Base-by-base conservation (phyloP, 306 rosid genomes). In the Vicia sativa region DNA sequence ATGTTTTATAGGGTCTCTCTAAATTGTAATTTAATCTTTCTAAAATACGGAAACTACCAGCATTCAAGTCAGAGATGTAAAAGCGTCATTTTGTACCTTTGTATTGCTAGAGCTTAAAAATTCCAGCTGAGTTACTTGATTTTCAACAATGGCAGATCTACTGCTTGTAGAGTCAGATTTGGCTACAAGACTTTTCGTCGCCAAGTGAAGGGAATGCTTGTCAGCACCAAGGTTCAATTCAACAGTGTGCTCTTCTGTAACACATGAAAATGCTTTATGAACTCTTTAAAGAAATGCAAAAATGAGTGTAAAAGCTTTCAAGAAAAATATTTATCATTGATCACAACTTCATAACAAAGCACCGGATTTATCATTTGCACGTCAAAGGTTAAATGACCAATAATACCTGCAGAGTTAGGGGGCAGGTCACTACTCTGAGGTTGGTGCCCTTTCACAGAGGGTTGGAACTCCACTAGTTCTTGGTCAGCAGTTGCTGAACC, bases 151-250 rank as follows among this genome's bases (percentile, higher is more conserved):
- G 50, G 77, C 81, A 76, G 77, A 64, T 58, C 65, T 82, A 49
- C 83, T 74, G 75, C 82, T 65, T 65, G 74, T 68, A 52, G 81
- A 80, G 59, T 78, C 81, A 75, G 78, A 25, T 14, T 82, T 63
- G 63, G 68, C 74, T 41, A 44, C 38, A 62, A 38, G 71, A 73
- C 65, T 37, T 70, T 62, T 73, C 39, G 28, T 44, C 21, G 18
- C 73, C 68, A 61, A 38, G 50, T 60, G 59, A 66, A 75, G 48
- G 60, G 79, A 73, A 70, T 54, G 76, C 74, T 78, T 71, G 49
- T 71, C 70, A 69, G 71, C 69, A 48, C 66, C 81, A 64, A 72
- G 39, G 70, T 84, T 72, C 54, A 76, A 65, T 79, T 79, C 79
- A 67, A 70, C 67, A 70, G 18, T 70, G 41, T 61, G 63, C 55